Conservation (phyloP, 345 rosid genomes). For the Arabis alpina region DNA sequence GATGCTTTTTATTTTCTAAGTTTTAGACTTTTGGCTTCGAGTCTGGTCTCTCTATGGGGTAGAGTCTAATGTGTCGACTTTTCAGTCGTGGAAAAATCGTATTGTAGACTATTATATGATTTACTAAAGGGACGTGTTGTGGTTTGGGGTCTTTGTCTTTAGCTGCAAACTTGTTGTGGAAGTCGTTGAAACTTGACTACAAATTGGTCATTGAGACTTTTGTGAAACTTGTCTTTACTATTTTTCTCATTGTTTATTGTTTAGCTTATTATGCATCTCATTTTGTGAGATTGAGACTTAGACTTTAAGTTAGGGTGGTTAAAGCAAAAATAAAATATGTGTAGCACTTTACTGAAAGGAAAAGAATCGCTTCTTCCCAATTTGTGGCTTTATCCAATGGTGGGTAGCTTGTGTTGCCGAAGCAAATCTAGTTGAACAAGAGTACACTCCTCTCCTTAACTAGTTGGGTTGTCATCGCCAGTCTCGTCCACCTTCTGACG, state of each 20-base stretch:
- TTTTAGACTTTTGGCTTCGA: slow-evolving; percentile 25
- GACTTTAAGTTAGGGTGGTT: background rate
- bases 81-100: slow-evolving; percentile 36
- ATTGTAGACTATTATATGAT: slow-evolving; percentile 3
- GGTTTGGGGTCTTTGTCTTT: slow-evolving; percentile 23
- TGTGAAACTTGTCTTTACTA: background rate
- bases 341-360: background rate
- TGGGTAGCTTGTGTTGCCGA: too few species aligned
- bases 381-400: too few species aligned
- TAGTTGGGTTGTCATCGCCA: too few species aligned
- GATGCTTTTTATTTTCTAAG: slow-evolving; percentile 2
- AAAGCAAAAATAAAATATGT: background rate
- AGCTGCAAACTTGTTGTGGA: slow-evolving; percentile 32
- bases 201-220: slow-evolving; percentile 26
- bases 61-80: slow-evolving; percentile 45
- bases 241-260: background rate
- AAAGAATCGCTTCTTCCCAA: too few species aligned
- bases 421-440: too few species aligned
- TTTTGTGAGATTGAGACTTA: background rate
- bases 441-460: too few species aligned
- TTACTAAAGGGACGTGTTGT: slow-evolving; percentile 4
- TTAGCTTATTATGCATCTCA: background rate
- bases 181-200: slow-evolving; percentile 28
- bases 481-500: too few species aligned
- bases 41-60: slow-evolving; percentile 1